Evolutionary conservation across 768 basidiomycete genomes (phyloP).

Genomic region (Leccinum rimulosum): DNA sequence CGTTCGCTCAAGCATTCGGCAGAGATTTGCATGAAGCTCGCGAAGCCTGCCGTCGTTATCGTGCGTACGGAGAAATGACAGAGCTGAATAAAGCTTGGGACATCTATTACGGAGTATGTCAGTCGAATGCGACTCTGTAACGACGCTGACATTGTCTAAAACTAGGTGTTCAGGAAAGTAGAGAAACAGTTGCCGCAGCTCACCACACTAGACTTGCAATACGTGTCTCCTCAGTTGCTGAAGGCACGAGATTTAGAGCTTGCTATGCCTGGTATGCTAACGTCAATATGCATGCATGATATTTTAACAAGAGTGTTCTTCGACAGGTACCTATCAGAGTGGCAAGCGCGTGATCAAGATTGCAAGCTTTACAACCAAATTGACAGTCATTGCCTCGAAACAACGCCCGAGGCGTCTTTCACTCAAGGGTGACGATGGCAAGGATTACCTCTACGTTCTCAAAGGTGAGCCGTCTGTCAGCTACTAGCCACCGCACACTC

Average conservation of each 20-base stretch:
- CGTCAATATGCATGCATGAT: background rate
- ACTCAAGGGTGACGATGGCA: conserved; percentile 86
- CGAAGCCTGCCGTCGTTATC: conserved; percentile 85
- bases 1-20: conserved; percentile 92
- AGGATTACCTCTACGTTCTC: conserved; percentile 87
- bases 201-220: conserved; percentile 91
- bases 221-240: conserved; percentile 90
- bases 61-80: conserved; percentile 78
- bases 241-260: conserved; percentile 88
- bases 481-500: background rate
- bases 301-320: background rate
- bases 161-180: conserved; percentile 91
- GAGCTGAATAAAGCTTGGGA: conserved; percentile 99
- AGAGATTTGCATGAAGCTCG: conserved; percentile 90
- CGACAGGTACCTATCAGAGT: conserved; percentile 84
- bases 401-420: conserved; percentile 90
- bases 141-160: conserved; percentile 2
- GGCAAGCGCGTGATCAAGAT: conserved; percentile 84
- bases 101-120: conserved; percentile 86
- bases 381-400: conserved; percentile 94
- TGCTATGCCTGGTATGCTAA: conserved; percentile 81
- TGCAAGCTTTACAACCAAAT: conserved; percentile 78
- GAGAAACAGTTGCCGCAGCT: conserved; percentile 91
- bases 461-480: conserved; percentile 59
- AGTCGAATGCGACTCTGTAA: background rate